Evolutionary conservation across 176 grass and related monocot genomes (phyloP), one percentile per base, ranked within the genome.

Genomic region (Zea luxurians): DNA sequence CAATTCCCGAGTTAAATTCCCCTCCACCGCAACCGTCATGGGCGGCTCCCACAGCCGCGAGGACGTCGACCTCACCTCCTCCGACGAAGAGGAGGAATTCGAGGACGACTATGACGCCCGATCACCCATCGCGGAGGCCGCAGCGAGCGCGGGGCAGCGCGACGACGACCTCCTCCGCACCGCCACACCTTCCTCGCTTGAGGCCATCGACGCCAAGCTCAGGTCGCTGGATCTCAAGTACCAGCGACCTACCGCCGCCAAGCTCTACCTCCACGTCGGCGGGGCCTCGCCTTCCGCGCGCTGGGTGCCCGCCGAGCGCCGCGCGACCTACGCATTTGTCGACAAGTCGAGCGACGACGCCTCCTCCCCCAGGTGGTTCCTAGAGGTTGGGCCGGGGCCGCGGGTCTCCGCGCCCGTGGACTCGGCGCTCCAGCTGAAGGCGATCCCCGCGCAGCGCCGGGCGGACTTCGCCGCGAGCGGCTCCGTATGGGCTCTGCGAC

Each of bases 261-360:
- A 90, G 57, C 89, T 98, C 18, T 98, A 98, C 78, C 85, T 92
- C 62, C 95, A 98, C 70, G 85, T 90, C 45, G 95, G 95, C 17
- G 91, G 92, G 11, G 85, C 86, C 77, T 87, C 95, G 37, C 15
- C 91, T 47, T 81, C 81, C 82, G 91, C 87, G 59, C 85, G 78
- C 48, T 98, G 91, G 95, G 82, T 87, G 37, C 37, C 78, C 70
- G 85, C 89, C 48, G 89, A 92, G 68, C 89, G 87, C 76, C 77
- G 69, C 10, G 85, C 87, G 38, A 82, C 77, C 18, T 94, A 87
- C 86, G 20, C 83, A n/a, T 98, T 98, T 78, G 37, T 80, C 70
- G 78, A 90, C 59, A 77, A 79, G 44, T 43, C 73, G 0, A 57
- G 52, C 35, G 84, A 75, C 44, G 37, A 44, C 46, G n/a, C 20